Evolutionary conservation across 2,329 filamentous ascomycete genomes (phyloP).

Genomic region (Sordariomycetes sp.): DNA sequence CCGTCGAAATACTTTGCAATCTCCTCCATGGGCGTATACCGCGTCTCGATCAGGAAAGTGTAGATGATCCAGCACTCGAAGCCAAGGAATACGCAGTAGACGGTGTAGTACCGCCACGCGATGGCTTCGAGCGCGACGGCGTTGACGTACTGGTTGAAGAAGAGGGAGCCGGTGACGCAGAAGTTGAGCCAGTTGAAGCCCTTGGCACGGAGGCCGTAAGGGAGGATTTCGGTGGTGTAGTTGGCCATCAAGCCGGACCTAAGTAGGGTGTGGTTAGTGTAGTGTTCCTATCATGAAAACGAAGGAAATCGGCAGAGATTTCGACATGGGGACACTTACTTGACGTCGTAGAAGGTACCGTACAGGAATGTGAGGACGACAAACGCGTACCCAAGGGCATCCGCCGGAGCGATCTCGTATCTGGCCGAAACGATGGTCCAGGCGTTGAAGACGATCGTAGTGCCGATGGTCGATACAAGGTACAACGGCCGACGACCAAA

Average conservation of each 20-base stretch:
- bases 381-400: constrained; percentile 12
- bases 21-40: constrained; percentile 25
- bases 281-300: neutral
- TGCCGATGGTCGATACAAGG: constrained; percentile 15
- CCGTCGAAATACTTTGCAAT: constrained; percentile 27
- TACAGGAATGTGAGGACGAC: constrained; percentile 22
- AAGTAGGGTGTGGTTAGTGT: neutral
- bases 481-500: constrained; percentile 20
- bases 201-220: constrained; percentile 14
- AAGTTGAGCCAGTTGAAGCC: constrained; percentile 14
- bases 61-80: constrained; percentile 10
- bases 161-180: constrained; percentile 9
- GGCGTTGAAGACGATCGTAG: constrained; percentile 7
- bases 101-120: constrained; percentile 10
- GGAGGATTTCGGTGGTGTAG: constrained; percentile 16
- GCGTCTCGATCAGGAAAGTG: constrained; percentile 23
- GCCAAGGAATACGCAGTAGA: constrained; percentile 8
- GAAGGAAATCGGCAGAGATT: neutral
- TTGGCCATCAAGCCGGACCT: constrained; percentile 14
- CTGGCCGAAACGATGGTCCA: constrained; percentile 8
- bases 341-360: constrained; percentile 19
- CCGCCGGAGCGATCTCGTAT: constrained; percentile 4
- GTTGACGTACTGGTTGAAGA: constrained; percentile 11
- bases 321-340: constrained; percentile 21
- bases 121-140: constrained; percentile 11